Conservation (phyloP, 2,329 filamentous ascomycete species). For the Samsoniella hepiali region DNA sequence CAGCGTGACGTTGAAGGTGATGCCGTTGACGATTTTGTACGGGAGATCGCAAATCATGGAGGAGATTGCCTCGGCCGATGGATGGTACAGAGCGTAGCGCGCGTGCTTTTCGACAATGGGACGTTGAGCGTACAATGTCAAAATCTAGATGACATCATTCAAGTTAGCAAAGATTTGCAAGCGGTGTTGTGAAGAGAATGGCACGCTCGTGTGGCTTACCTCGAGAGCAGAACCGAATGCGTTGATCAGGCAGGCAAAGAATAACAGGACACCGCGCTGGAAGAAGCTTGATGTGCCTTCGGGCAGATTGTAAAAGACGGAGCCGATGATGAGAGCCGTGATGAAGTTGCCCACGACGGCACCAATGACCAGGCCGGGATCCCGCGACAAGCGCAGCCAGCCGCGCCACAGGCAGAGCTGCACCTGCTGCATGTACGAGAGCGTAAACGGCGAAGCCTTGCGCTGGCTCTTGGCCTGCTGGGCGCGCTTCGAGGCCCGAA, state of each 20-base stretch:
- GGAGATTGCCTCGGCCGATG: conserved; percentile 80
- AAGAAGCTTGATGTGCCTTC: conserved; percentile 70
- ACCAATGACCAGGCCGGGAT: too few species aligned
- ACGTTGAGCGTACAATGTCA: conserved; percentile 83
- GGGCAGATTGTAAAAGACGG: conserved; percentile 76
- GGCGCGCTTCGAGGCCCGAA: conserved; percentile 45
- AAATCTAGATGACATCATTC: conserved; percentile 45
- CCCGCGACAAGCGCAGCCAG: conserved; percentile 13
- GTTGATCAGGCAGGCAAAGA: conserved; percentile 85
- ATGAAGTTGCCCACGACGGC: neutral
- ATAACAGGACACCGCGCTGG: conserved; percentile 73
- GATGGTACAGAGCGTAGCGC: conserved; percentile 87
- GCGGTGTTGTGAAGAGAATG: too few species aligned
- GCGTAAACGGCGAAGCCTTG: neutral
- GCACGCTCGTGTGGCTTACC: conserved; percentile 25
- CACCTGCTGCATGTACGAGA: neutral
- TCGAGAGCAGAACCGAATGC: conserved; percentile 78
- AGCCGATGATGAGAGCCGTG: conserved; percentile 66
- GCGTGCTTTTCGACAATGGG: conserved; percentile 89
- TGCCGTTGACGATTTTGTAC: conserved; percentile 64
- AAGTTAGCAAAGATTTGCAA: conserved; percentile 26
- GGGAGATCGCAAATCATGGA: conserved; percentile 87
- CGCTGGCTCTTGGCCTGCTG: neutral
- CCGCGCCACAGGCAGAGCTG: conserved; percentile 1
- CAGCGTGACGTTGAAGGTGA: conserved; percentile 73